Conservation (phyloP, 129 eudicot species). For the Helianthus annuus region DNA sequence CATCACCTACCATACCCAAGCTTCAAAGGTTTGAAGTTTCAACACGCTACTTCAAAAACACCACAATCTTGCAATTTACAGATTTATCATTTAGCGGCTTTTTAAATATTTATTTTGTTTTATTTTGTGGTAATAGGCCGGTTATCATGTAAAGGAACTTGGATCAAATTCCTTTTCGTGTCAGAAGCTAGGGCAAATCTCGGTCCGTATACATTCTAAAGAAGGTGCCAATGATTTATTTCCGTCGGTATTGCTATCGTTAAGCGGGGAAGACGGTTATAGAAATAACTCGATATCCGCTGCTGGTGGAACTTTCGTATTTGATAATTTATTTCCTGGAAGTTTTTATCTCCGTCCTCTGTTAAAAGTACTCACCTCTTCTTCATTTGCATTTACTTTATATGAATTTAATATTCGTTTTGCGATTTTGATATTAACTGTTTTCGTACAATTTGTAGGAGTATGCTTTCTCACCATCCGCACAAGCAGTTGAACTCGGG, state of each 20-base stretch:
- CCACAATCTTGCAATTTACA: constrained; percentile 3
- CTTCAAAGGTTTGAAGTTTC: constrained; percentile 89
- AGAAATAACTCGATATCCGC: constrained; percentile 88
- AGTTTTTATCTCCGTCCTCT: constrained; percentile 97
- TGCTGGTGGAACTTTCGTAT: constrained; percentile 76
- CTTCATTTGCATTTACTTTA: neutral
- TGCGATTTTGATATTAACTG: neutral
- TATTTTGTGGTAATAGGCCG: constrained; percentile 46
- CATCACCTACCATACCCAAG: constrained; percentile 69
- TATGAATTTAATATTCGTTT: neutral
- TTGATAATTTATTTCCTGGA: constrained; percentile 90
- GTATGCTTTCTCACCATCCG: constrained; percentile 91
- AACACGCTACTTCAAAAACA: constrained; percentile 14
- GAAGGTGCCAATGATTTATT: constrained; percentile 71
- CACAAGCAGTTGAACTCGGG: constrained; percentile 90
- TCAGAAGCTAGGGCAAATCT: constrained; percentile 96
- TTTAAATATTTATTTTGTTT: neutral
- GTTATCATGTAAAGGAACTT: constrained; percentile 76
- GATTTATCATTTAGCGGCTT: neutral
- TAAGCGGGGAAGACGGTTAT: constrained; percentile 98
- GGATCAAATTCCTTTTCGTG: constrained; percentile 87
- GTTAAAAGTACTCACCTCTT: constrained; percentile 62
- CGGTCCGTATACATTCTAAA: constrained; percentile 63
- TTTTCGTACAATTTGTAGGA: constrained; percentile 51
- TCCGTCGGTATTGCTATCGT: constrained; percentile 83